phyloP scores from a whole-genome alignment of 805 yeast species.

The Kodamaea jinghongensis region DNA sequence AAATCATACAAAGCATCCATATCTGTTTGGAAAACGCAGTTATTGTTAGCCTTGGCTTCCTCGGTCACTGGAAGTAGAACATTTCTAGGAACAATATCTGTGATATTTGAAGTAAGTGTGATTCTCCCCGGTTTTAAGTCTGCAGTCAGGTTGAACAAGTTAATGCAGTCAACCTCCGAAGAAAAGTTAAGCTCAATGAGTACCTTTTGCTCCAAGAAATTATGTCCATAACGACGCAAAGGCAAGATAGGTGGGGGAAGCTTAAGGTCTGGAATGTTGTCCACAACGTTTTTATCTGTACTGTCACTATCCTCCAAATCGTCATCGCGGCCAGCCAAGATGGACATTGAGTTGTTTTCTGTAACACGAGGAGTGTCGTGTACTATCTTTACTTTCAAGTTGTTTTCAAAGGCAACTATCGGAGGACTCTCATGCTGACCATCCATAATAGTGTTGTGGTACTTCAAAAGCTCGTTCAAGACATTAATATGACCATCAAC shows the following conservation, averaged over 20 bases:
- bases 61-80: conserved; percentile 75
- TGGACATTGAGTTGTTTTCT: conserved; percentile 20
- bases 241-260: conserved; percentile 97
- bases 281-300: conserved; percentile 41
- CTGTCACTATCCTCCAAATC: conserved; percentile 42
- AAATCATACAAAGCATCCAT: conserved; percentile 60
- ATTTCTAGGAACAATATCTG: conserved; percentile 87
- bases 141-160: conserved; percentile 40
- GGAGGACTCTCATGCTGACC: conserved; percentile 2
- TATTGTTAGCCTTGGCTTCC: conserved; percentile 44
- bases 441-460: conserved; percentile 19
- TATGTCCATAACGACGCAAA: conserved; percentile 90
- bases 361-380: background rate
- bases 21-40: conserved; percentile 81
- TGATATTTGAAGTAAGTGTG: conserved; percentile 70
- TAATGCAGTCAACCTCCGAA: conserved; percentile 44
- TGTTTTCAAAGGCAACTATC: background rate
- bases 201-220: conserved; percentile 86
- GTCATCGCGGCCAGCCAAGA: conserved; percentile 25
- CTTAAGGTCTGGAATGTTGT: conserved; percentile 83
- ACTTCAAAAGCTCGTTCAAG: conserved; percentile 60
- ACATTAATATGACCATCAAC: conserved; percentile 93
- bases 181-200: conserved; percentile 75
- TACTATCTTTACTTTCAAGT: background rate
- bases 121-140: conserved; percentile 71